Evolutionary conservation across 441 rosid genomes (phyloP).

Genomic region (Gossypium lobatum): DNA sequence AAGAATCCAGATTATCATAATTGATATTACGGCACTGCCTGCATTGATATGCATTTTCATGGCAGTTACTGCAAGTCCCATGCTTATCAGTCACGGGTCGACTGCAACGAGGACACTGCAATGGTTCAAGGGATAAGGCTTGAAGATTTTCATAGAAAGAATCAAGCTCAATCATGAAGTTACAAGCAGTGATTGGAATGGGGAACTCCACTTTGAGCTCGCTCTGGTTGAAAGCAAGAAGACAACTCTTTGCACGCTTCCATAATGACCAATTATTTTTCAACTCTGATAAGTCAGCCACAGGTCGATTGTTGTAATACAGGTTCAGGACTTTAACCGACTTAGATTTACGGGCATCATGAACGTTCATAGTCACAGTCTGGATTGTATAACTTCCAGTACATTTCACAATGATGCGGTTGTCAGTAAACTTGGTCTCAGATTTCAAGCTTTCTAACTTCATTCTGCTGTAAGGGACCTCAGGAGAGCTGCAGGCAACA

Average conservation of each 20-base stretch:
- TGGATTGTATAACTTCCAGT: constrained; percentile 99
- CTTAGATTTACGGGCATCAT: constrained; percentile 98
- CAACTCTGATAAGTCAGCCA: constrained; percentile 96
- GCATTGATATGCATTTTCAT: constrained; percentile 99
- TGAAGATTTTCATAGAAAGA: constrained; percentile 99
- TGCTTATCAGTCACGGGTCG: constrained; percentile 98
- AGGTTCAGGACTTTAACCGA: constrained; percentile 97
- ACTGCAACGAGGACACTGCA: constrained; percentile 99
- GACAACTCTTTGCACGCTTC: constrained; percentile 99
- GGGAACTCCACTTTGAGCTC: constrained; percentile 99
- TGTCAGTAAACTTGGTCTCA: constrained; percentile 98
- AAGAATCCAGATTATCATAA: constrained; percentile 98
- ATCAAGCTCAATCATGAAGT: constrained; percentile 99
- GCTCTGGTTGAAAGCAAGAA: constrained; percentile 96
- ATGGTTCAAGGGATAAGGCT: constrained; percentile 97
- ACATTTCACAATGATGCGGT: constrained; percentile 98
- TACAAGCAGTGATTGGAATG: constrained; percentile 99
- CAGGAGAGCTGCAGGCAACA: constrained; percentile 99
- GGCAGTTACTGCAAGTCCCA: constrained; percentile 98
- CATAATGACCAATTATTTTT: constrained; percentile 99
- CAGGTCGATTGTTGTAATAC: constrained; percentile 97
- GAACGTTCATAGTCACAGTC: constrained; percentile 98
- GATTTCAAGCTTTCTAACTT: constrained; percentile 98
- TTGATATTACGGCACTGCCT: constrained; percentile 99
- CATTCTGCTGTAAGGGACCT: constrained; percentile 98